These are phyloP conservation scores for Chlorella variabilis DNA, from an alignment of 163 green algal genomes.

Conservation along the genomic window DNA sequence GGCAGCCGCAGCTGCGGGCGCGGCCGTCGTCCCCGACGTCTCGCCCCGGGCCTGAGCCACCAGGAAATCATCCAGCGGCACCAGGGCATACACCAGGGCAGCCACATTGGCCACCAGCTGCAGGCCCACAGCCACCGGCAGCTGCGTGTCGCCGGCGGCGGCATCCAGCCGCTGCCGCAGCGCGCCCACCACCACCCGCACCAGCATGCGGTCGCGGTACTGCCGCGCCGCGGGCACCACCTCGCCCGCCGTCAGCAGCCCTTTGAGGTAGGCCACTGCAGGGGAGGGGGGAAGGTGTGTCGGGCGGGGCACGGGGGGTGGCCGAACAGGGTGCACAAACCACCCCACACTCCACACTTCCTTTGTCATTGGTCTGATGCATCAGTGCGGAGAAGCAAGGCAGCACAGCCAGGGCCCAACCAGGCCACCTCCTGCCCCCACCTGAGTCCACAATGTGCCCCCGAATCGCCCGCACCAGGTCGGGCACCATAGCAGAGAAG, in stretches of 20 bases:
- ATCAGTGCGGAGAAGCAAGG: too few species aligned
- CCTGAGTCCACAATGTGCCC: constrained; percentile 33
- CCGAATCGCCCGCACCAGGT: constrained; percentile 24
- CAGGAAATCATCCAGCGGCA: constrained; percentile 49
- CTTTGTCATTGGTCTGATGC: too few species aligned
- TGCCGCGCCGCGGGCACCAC: constrained; percentile 42
- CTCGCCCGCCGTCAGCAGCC: constrained; percentile 49
- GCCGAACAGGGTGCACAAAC: too few species aligned
- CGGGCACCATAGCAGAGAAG: constrained; percentile 48
- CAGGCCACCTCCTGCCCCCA: neutral
- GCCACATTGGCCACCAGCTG: constrained; percentile 53
- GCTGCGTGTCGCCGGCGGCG: neutral
- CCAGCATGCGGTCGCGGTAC: constrained; percentile 52
- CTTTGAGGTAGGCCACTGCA: constrained; percentile 49
- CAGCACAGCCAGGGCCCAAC: neutral
- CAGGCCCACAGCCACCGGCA: constrained; percentile 5
- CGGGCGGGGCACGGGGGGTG: too few species aligned
- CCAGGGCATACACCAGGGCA: constrained; percentile 33
- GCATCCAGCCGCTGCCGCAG: constrained; percentile 36
- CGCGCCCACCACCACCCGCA: constrained; percentile 20
- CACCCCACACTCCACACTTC: too few species aligned
- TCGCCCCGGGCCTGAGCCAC: constrained; percentile 24
- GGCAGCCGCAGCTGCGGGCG: neutral
- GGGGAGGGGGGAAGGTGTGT: neutral
- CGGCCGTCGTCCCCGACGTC: constrained; percentile 3